Percentiles rank a stretch among this genome's conserved stretches.
Conservation (phyloP, 2,329 filamentous ascomycete genomes). For the Pseudogymnoascus sp. region DNA sequence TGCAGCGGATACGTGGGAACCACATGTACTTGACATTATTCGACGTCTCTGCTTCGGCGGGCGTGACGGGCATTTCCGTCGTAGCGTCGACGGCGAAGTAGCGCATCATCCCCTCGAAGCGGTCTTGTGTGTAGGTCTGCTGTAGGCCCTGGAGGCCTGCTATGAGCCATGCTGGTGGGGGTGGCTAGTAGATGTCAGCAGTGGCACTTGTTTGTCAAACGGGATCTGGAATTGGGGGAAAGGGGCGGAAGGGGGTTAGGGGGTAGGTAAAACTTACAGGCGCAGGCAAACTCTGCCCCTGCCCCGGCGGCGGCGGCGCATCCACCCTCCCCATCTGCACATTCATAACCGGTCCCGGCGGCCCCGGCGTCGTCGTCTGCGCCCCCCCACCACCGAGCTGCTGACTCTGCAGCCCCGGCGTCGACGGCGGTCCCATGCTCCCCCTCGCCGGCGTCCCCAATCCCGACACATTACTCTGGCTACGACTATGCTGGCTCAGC, state of each 20-base stretch:
- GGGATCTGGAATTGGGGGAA: no score
- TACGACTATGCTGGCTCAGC: conserved; percentile 33
- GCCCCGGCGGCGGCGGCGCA: conserved; percentile 50
- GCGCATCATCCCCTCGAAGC: conserved; percentile 86
- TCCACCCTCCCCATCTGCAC: conserved; percentile 59
- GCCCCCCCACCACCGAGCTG: conserved; percentile 15
- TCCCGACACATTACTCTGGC: conserved; percentile 36
- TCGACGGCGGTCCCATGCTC: conserved; percentile 45
- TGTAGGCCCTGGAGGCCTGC: conserved; percentile 64
- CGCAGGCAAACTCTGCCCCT: conserved; percentile 46
- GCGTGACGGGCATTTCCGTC: conserved; percentile 51
- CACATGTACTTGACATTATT: conserved; percentile 69
- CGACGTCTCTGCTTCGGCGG: conserved; percentile 42
- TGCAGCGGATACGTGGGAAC: conserved; percentile 80
- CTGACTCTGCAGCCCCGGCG: conserved; percentile 28
- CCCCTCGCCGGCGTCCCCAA: conserved; percentile 41
- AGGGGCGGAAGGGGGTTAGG: neutral
- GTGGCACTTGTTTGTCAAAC: conserved; percentile 9
- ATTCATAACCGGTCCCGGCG: conserved; percentile 32
- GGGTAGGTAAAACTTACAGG: conserved; percentile 44
- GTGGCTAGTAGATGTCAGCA: conserved; percentile 48
- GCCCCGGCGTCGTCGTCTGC: conserved; percentile 22
- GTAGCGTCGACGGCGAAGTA: conserved; percentile 70
- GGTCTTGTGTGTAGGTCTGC: conserved; percentile 64
- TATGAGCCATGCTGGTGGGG: conserved; percentile 78